Base-by-base conservation (phyloP, 108 stramenopile species). In the Pinguiococcus pyrenoidosus region DNA sequence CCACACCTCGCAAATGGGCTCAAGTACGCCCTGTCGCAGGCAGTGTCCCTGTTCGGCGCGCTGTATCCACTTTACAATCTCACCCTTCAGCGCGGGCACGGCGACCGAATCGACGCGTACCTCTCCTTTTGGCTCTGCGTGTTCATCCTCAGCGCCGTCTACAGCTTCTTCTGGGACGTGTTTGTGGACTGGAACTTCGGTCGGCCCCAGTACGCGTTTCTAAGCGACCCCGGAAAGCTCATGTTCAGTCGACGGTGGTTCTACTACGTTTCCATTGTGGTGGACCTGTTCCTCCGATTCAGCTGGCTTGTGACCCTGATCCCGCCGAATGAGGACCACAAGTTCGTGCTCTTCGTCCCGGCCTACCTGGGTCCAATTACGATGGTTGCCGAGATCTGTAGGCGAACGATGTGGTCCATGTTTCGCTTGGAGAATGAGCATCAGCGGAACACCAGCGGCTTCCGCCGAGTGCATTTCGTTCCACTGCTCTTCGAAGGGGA, bases 101-200 rank as follows among this genome's bases (percentile, higher is more conserved):
- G 39, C 9, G 39, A 20, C 16, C 2, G 3, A 1, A 20, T 40
- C 18, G 18, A 18, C 1, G 18, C 16, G 39, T 9, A 20, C 8
- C 39, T 40, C 16, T 2, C 75, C 2, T 81, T 84, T 30, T 91
- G 84, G 83, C 71, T 79, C 56, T 51, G 56, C 13, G 62, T 85
- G 14, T 83, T 85, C 60, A 55, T 91, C 22, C 42, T 75, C 10
- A 78, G 79, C 6, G 80, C 82, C 1, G 51, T 84, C 7, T 91
- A 87, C 56, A 78, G 74, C 36, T 87, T 78, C 44, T 46, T 49
- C 16, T 91, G 85, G 85, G 89, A 91, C 52, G 84, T 91, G n/a
- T 77, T 62, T 50, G 84, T 87, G 82, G 89, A 91, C 73, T 91
- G 89, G 75, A 80, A 83, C 6, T 66, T 84, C 5, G 80, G 82